Conservation (phyloP, 768 basidiomycete species). For the Lanmaoa rubissima region DNA sequence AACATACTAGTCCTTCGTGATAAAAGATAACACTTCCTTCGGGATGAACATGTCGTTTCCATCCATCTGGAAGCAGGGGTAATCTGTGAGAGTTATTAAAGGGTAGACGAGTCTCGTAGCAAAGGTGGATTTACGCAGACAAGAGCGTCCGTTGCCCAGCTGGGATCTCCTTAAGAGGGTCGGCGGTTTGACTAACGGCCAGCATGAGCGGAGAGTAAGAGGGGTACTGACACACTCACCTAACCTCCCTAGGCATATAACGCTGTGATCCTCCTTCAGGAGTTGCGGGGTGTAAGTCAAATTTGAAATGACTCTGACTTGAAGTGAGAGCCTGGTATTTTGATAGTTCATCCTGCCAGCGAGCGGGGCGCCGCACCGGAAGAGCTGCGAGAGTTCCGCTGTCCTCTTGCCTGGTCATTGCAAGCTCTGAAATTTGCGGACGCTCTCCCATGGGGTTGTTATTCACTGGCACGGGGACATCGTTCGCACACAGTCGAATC, state of each 20-base stretch:
- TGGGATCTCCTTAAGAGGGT: background rate
- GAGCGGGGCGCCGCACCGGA: background rate
- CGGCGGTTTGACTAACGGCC: background rate
- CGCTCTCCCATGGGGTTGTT: background rate
- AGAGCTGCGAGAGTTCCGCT: background rate
- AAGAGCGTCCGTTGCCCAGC: conserved; percentile 7
- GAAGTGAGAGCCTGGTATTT: background rate
- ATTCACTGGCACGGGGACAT: background rate
- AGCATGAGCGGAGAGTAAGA: background rate
- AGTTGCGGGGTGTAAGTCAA: background rate
- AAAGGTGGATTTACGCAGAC: background rate
- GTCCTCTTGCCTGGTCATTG: background rate
- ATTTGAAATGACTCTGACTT: background rate
- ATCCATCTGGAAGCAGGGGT: background rate
- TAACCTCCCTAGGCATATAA: background rate
- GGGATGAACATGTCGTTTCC: conserved; percentile 13
- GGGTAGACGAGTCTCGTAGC: background rate
- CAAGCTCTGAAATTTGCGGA: no score
- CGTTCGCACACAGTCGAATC: background rate
- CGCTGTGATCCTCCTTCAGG: conserved; percentile 11
- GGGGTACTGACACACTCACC: background rate
- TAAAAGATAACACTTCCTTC: conserved; percentile 15
- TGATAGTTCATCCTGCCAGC: background rate
- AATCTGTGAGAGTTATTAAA: background rate
- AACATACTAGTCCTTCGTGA: conserved; percentile 9